Evolutionary conservation across 495 filamentous ascomycete species (phyloP), one percentile per base, ranked within the genome.

Genomic region (Xanthoparmelia taractica): DNA sequence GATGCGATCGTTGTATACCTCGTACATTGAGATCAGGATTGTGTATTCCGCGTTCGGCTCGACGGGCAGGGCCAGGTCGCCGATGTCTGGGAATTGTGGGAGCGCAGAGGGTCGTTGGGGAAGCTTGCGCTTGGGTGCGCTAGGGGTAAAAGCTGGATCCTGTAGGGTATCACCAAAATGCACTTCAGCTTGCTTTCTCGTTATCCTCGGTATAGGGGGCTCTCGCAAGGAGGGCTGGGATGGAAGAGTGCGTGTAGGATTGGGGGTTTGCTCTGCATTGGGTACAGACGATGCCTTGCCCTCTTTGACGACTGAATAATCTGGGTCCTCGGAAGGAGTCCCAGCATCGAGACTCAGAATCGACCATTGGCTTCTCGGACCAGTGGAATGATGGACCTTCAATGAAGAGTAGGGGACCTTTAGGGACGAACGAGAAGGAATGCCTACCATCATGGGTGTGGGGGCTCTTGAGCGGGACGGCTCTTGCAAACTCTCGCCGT

Each of bases 1-100:
- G 59, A 98, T 97, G 17, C 93, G 86, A 73, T 98, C 94, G 73
- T 97, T 97, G 77, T 98, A 97, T 23, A 98, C 94, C 74, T 98
- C 95, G 74, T 97, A 98, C 94, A 97, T 98, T 23, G 90, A 96
- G 1, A 97, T 80, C 11, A 98, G 72, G 63, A 98, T 85, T 7
- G 91, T 87, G 69, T 96, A 97, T 65, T 97, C 91, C 61, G 89
- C 82, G 29, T 82, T 83, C 0, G 80, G 76, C 60, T 94, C 91
- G 63, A 85, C 77, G 8, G 85, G 80, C 1, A 92, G 74, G 13
- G 79, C 74, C 13, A 96, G 74, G 58, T 88, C 79, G 73, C 82
- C 82, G 59, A 96, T 84, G 67, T 90, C 84, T 13, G 94, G 94
- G 5, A 80, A 76, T 59, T 86, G 82, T 1, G 92, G 91, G 2